Conservation (phyloP, 164 flowering plant genomes). For the Protea cynaroides region DNA sequence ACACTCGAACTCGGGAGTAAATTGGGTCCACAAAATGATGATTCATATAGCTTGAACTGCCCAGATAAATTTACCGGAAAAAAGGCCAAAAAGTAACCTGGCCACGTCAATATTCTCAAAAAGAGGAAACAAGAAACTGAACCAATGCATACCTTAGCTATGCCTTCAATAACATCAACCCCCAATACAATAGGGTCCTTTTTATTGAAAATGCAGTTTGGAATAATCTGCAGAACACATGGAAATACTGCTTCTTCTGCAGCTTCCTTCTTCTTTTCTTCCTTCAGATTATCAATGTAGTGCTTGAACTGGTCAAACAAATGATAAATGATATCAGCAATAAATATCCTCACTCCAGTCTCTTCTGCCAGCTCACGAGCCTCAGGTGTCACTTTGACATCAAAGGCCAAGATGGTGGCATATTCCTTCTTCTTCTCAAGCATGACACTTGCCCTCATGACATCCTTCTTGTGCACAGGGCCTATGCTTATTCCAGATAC, state of each 20-base stretch:
- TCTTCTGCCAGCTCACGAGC: slow-evolving; percentile 95
- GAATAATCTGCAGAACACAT: slow-evolving; percentile 82
- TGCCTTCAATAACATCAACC: slow-evolving; percentile 91
- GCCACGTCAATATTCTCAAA: background rate
- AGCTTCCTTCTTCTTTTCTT: slow-evolving; percentile 89
- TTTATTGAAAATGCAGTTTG: slow-evolving; percentile 82
- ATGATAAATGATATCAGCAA: slow-evolving; percentile 95
- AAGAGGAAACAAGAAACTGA: background rate
- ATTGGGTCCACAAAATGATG: background rate
- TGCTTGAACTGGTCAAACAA: slow-evolving; percentile 94
- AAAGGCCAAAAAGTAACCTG: background rate
- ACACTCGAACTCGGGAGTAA: background rate
- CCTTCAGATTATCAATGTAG: slow-evolving; percentile 84
- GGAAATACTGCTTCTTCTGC: slow-evolving; percentile 98
- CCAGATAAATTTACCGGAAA: no score
- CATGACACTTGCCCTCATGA: slow-evolving; percentile 96
- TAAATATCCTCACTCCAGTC: slow-evolving; percentile 79
- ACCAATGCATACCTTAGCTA: slow-evolving; percentile 49
- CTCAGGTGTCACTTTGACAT: slow-evolving; percentile 95
- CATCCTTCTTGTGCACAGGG: slow-evolving; percentile 96
- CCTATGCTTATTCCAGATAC: slow-evolving; percentile 95
- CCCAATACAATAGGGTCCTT: slow-evolving; percentile 96
- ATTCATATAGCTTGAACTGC: background rate
- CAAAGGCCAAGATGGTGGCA: slow-evolving; percentile 92
- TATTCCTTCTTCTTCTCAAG: slow-evolving; percentile 97